phyloP scores from a whole-genome alignment of 768 basidiomycete genomes.

The Leucocoprinus sp. region DNA sequence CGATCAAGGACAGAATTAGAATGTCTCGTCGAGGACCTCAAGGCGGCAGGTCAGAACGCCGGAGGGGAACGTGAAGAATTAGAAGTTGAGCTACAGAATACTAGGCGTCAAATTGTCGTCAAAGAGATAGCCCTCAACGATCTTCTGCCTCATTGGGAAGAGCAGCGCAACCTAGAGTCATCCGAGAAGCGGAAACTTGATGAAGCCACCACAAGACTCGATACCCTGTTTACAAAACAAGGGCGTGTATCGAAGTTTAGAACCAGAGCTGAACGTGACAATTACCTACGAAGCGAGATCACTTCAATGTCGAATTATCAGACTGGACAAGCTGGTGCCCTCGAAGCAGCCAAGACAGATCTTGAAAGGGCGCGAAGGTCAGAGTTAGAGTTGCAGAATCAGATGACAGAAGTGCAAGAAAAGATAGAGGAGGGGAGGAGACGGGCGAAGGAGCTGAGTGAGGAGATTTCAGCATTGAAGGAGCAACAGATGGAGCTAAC shows the following conservation, averaged over 20 bases:
- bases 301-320: slow-evolving; percentile 56
- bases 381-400: slow-evolving; percentile 48
- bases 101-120: slow-evolving; percentile 53
- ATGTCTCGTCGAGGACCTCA: slow-evolving; percentile 74
- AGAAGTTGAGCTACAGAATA: slow-evolving; percentile 51
- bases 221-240: slow-evolving; percentile 81
- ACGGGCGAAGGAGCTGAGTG: slow-evolving; percentile 47
- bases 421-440: slow-evolving; percentile 60
- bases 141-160: slow-evolving; percentile 65
- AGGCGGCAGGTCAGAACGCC: slow-evolving; percentile 52
- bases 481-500: slow-evolving; percentile 59
- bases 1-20: slow-evolving; percentile 80
- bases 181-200: slow-evolving; percentile 64
- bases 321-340: slow-evolving; percentile 42
- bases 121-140: slow-evolving; percentile 57
- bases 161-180: slow-evolving; percentile 39
- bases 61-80: slow-evolving; percentile 57
- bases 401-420: slow-evolving; percentile 46
- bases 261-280: slow-evolving; percentile 77
- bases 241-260: slow-evolving; percentile 82
- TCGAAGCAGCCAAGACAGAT: slow-evolving; percentile 46
- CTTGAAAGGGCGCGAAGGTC: slow-evolving; percentile 39
- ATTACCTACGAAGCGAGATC: slow-evolving; percentile 76
- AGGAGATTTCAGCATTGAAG: slow-evolving; percentile 52
- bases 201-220: slow-evolving; percentile 60